These are phyloP conservation scores for Fusarium succisae DNA, from an alignment of 2,329 filamentous ascomycete species.

Conservation along the genomic window DNA sequence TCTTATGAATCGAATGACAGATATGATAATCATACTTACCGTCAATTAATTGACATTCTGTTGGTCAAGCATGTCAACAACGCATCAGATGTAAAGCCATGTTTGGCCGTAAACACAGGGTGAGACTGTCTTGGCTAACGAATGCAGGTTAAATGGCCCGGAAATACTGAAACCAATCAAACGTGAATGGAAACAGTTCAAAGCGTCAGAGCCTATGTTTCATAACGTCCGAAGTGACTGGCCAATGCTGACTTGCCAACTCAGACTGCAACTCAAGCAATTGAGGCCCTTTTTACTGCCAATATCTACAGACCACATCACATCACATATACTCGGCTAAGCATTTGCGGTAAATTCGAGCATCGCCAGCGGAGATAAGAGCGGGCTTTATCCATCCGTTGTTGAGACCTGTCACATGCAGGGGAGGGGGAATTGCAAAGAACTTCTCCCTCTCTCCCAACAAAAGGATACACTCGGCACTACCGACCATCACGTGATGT, in stretches of 20 bases:
- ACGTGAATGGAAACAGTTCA: background rate
- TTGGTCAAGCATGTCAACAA: background rate
- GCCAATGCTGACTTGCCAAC: conserved; percentile 31
- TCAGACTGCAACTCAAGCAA: conserved; percentile 14
- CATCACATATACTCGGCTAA: background rate
- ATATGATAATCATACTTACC: too few relatives aligned
- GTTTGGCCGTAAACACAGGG: background rate
- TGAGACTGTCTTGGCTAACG: background rate
- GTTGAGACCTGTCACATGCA: conserved; percentile 34
- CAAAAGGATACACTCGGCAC: conserved; percentile 34
- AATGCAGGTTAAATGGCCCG: background rate
- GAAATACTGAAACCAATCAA: conserved; percentile 18
- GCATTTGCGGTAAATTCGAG: conserved; percentile 2
- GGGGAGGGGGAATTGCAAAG: background rate
- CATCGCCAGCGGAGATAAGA: conserved; percentile 26
- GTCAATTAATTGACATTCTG: background rate
- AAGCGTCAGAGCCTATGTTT: conserved; percentile 20
- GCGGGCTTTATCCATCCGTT: conserved; percentile 25
- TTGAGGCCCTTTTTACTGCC: conserved; percentile 1
- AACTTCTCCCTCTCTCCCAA: conserved; percentile 4
- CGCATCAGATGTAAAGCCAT: background rate
- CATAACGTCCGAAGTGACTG: conserved; percentile 11
- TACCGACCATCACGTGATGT: conserved; percentile 27
- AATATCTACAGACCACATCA: background rate
- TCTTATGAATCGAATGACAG: background rate